A percentile compares a stretch with the other conserved stretches of the same genome.
Evolutionary conservation across 176 grass and related monocot species (phyloP).

Genomic region (Triticum aestivum): DNA sequence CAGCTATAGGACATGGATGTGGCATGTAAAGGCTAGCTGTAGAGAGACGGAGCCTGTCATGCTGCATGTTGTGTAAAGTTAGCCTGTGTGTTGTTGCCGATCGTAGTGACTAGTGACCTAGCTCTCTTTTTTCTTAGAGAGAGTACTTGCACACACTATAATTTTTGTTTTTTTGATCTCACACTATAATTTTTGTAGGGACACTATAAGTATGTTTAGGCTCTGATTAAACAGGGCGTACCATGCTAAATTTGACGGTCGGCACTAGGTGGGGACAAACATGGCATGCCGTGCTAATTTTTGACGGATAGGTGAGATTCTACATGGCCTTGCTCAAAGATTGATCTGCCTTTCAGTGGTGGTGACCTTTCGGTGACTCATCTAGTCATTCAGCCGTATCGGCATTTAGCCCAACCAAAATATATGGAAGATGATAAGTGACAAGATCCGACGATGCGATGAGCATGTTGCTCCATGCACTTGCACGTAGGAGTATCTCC

Average conservation of each 20-base stretch:
- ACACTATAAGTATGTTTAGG: background rate
- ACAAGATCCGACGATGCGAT: slow-evolving; percentile 15
- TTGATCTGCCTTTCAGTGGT: background rate
- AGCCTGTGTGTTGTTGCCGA: background rate
- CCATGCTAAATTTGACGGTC: background rate
- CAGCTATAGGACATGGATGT: slow-evolving; percentile 1
- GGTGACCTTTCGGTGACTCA: slow-evolving; percentile 34
- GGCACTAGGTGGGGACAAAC: background rate
- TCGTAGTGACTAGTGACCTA: background rate
- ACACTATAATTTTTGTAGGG: background rate
- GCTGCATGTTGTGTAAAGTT: background rate
- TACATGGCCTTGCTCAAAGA: too few relatives aligned
- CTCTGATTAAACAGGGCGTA: background rate
- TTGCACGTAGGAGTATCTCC: background rate
- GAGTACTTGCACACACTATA: background rate
- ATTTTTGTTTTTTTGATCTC: background rate
- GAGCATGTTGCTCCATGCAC: slow-evolving; percentile 2
- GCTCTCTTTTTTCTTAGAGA: background rate
- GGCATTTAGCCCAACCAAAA: background rate
- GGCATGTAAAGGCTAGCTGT: background rate
- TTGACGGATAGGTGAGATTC: background rate
- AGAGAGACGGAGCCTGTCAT: slow-evolving; percentile 11
- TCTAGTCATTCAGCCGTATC: slow-evolving; percentile 40
- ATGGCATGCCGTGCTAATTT: background rate
- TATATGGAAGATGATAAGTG: background rate